Conservation (phyloP, 192 early-diverging fungal genomes). For the Coemansia sp. region DNA sequence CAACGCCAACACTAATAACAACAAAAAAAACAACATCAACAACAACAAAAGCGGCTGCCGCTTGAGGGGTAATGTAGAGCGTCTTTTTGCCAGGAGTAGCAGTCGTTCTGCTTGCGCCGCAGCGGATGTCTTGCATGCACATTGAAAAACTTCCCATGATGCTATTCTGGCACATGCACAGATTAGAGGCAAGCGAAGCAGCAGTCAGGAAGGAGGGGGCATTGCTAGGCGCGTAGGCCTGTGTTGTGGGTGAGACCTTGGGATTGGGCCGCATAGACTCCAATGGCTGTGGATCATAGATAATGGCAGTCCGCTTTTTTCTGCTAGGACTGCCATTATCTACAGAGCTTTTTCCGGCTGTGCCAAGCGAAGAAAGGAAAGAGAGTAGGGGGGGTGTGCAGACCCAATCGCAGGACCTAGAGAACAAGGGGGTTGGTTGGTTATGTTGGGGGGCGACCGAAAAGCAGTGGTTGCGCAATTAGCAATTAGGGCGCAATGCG, state of each 20-base stretch:
- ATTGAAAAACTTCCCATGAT: not conserved
- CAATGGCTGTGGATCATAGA: not conserved
- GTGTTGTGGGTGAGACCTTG: not conserved
- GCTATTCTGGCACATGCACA: not conserved
- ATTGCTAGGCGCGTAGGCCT: too few species aligned
- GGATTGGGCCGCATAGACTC: not conserved
- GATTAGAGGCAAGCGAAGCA: not conserved
- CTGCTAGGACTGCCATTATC: too few species aligned
- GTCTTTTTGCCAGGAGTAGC: too few species aligned
- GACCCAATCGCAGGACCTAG: slow-evolving; percentile 6
- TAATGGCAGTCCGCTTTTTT: not conserved
- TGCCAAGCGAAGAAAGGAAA: not conserved
- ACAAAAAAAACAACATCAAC: too few species aligned
- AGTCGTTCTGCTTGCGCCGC: too few species aligned
- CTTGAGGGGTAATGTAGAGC: too few species aligned
- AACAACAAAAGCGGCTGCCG: too few species aligned
- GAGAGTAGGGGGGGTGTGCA: not conserved
- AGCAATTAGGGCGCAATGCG: not conserved
- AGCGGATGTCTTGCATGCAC: not conserved
- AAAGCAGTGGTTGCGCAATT: not conserved
- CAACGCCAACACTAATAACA: too few species aligned
- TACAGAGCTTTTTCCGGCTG: not conserved
- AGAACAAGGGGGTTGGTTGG: not conserved
- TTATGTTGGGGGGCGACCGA: slow-evolving; percentile 7
- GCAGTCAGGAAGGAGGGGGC: too few species aligned